These are phyloP conservation scores for Eucalyptus erythrocorys DNA, from an alignment of 345 rosid species.

Conservation along the genomic window DNA sequence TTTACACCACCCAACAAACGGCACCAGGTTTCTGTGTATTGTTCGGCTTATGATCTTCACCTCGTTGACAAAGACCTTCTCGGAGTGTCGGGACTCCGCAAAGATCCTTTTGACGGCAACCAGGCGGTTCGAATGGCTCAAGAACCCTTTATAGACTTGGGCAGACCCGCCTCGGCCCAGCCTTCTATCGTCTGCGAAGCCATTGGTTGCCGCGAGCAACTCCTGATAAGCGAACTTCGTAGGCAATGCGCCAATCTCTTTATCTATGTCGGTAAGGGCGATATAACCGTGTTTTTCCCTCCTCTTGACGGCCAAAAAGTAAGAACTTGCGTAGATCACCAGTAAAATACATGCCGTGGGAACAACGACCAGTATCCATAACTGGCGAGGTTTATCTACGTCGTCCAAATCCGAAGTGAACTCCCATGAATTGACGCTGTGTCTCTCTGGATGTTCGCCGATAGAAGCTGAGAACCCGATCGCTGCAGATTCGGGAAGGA, in stretches of 20 bases:
- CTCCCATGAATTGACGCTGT: too few relatives aligned
- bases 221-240: background rate
- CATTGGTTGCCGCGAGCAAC: background rate
- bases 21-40: background rate
- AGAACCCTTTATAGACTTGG: background rate
- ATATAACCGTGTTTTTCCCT: too few relatives aligned
- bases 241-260: background rate
- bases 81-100: background rate
- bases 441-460: too few relatives aligned
- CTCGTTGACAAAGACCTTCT: background rate
- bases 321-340: too few relatives aligned
- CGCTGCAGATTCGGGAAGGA: too few relatives aligned
- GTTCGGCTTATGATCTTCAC: background rate
- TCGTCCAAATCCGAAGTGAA: too few relatives aligned
- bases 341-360: too few relatives aligned
- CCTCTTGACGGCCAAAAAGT: too few relatives aligned
- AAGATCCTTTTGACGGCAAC: background rate
- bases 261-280: background rate
- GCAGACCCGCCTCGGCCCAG: background rate
- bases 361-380: too few relatives aligned
- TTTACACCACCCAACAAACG: background rate
- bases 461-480: too few relatives aligned
- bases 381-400: too few relatives aligned
- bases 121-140: background rate
- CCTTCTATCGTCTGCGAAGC: background rate